phyloP scores from a whole-genome alignment of 139 green algal genomes.

The Coelastrella sp. region DNA sequence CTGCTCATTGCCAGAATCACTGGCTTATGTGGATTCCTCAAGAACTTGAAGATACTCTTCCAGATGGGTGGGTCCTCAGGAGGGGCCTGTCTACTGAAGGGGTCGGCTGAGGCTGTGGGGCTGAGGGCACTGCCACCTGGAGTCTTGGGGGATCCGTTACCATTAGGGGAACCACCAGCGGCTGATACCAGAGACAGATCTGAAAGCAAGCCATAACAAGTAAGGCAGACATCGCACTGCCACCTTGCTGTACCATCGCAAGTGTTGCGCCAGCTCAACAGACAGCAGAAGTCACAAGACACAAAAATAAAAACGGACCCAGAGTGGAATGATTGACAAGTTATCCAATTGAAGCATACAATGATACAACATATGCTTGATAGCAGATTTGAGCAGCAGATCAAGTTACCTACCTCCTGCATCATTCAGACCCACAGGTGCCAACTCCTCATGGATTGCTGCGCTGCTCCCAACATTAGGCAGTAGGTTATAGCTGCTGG shows the following conservation, averaged over 20 bases:
- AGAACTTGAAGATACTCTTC: slow-evolving; percentile 80
- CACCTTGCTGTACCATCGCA: no score
- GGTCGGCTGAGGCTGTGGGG: slow-evolving; percentile 5
- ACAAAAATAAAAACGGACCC: no score
- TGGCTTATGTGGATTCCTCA: slow-evolving; percentile 93
- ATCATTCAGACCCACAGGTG: slow-evolving; percentile 12
- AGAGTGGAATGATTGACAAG: no score
- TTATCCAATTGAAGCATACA: not conserved
- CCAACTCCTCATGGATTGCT: not conserved
- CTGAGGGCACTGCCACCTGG: not conserved
- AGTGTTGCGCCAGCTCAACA: no score
- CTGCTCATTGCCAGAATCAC: slow-evolving; percentile 94
- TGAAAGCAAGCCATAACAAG: not conserved
- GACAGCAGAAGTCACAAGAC: not conserved
- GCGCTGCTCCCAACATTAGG: not conserved
- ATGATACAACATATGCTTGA: not conserved
- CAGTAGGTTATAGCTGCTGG: slow-evolving; percentile 19
- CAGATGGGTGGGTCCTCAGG: slow-evolving; percentile 74
- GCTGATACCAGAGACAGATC: not conserved
- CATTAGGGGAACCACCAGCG: not conserved
- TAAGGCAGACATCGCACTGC: no score
- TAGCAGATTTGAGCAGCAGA: not conserved
- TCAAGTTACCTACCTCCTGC: not conserved
- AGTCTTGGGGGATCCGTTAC: slow-evolving; percentile 34
- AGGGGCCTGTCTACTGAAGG: slow-evolving; percentile 1